Base-by-base conservation (phyloP, 2,329 filamentous ascomycete genomes). In the Fusarium chaquense region DNA sequence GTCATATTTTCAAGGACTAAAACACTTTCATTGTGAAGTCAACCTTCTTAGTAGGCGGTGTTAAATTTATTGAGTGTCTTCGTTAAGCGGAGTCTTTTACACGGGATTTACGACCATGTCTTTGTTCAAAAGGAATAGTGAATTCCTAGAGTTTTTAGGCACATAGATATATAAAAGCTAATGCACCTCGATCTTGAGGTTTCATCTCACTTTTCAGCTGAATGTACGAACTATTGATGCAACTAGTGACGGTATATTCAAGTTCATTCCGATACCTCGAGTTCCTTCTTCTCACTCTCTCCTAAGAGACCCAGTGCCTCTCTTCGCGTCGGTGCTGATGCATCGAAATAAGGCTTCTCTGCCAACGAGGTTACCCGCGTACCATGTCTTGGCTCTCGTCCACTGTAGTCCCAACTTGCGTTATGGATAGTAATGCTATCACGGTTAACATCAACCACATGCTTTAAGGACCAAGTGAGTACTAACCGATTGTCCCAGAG, bases 381-480 rank as follows among this genome's bases (percentile, higher is more conserved):
- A 4, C 91, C 91, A 76, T 93, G 91, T 40, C 91, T 83, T 0
- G 90, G 89, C 74, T 92, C 83, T 22, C 81, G 83, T 2, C 89
- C 89, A 35, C 87, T 89, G 73, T 93, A 93, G 70, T 93, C 90
- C 89, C 90, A 93, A 72, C 87, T 90, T 0, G 90, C 90, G 66
- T 91, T 92, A 71, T 93, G 90, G 38, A 92, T 92, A 0, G 91
- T 92, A 62, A 92, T 90, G 40, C 88, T 88, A 2, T 4, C 16
- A 24, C 7, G 22, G 32, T 67, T 6, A 30, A 15, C 1, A 65
- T 56, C 6, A 45, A 6, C 18, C 4, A 2, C 20, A 13, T 22
- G 4, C 3, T 22, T 8, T 13, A 7, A n/a, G 9, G 18, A 28
- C 1, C 1, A 36, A 7, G 6, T 6, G 8, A 13, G 6, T 3